Evolutionary conservation across 495 filamentous ascomycete genomes (phyloP).

Genomic region (Podospora fimiseda): DNA sequence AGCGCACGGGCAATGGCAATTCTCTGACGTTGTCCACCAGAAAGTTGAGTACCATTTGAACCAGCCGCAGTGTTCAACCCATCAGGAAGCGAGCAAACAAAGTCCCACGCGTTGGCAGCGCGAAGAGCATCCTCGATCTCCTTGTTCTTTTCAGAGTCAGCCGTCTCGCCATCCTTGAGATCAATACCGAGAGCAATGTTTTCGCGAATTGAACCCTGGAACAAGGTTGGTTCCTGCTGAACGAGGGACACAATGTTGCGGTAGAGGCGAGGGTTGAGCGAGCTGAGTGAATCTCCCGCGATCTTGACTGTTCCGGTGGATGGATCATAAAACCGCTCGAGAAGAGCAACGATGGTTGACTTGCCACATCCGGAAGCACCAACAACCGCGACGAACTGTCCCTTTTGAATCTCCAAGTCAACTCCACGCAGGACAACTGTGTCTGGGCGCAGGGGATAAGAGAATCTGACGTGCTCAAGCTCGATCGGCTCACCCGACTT

Average conservation of each 20-base stretch:
- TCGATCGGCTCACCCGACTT: slow-evolving; percentile 28
- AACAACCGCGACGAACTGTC: slow-evolving; percentile 64
- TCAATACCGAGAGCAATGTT: slow-evolving; percentile 51
- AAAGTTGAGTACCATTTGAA: slow-evolving; percentile 55
- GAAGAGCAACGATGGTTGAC: slow-evolving; percentile 40
- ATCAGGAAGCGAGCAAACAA: slow-evolving; percentile 53
- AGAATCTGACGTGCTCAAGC: slow-evolving; percentile 52
- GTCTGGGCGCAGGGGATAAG: slow-evolving; percentile 52
- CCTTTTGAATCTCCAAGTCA: slow-evolving; percentile 54
- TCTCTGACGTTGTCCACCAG: slow-evolving; percentile 70
- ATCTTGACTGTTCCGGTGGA: slow-evolving; percentile 47
- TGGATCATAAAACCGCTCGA: slow-evolving; percentile 58
- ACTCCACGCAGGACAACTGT: slow-evolving; percentile 44
- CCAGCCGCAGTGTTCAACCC: slow-evolving; percentile 55
- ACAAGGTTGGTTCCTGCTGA: slow-evolving; percentile 35
- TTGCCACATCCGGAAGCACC: slow-evolving; percentile 34
- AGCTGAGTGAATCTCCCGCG: slow-evolving; percentile 37
- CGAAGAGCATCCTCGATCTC: slow-evolving; percentile 49
- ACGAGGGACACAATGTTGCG: slow-evolving; percentile 31
- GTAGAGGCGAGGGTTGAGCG: slow-evolving; percentile 34
- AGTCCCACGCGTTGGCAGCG: slow-evolving; percentile 55
- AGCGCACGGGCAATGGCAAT: slow-evolving; percentile 70
- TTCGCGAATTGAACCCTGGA: slow-evolving; percentile 49
- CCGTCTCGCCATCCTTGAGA: slow-evolving; percentile 8
- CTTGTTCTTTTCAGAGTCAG: slow-evolving; percentile 23